A percentile compares a stretch with the other conserved stretches of the same genome.
Conservation (phyloP, 176 grass and related monocot genomes). For the Lolium rigidum region DNA sequence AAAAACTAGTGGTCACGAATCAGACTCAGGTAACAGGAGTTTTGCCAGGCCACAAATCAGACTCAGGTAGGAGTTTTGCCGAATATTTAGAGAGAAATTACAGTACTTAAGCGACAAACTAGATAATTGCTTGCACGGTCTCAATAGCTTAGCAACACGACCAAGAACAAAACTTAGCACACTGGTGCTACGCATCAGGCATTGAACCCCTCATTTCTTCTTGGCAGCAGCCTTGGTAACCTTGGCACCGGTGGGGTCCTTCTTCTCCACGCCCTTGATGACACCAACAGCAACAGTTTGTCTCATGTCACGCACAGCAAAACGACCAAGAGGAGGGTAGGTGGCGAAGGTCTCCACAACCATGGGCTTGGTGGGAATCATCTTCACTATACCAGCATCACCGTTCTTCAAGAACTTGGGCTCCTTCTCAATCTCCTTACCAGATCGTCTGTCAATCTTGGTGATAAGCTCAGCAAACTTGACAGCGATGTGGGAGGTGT, state of each 20-base stretch:
- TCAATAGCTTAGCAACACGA: no score
- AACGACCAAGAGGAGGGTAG: slow-evolving; percentile 76
- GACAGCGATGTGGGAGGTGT: slow-evolving; percentile 42
- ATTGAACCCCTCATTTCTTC: slow-evolving; percentile 75
- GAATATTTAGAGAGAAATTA: no score
- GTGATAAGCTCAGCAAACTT: slow-evolving; percentile 41
- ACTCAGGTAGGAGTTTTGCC: no score
- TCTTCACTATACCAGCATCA: slow-evolving; percentile 91
- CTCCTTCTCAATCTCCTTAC: slow-evolving; percentile 90
- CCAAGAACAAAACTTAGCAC: no score
- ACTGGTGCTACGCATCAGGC: no score
- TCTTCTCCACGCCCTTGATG: slow-evolving; percentile 85
- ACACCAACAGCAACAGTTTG: slow-evolving; percentile 80
- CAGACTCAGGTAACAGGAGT: no score
- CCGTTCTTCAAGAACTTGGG: slow-evolving; percentile 94
- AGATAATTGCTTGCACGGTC: no score
- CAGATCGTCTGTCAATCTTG: slow-evolving; percentile 55
- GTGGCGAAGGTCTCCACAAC: slow-evolving; percentile 80
- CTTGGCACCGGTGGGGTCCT: slow-evolving; percentile 79
- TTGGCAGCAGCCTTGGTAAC: slow-evolving; percentile 87
- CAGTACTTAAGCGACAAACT: no score
- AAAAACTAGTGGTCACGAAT: no score
- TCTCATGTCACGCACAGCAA: slow-evolving; percentile 82
- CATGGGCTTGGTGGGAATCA: slow-evolving; percentile 97
- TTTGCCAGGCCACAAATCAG: no score